Conservation (phyloP, 164 flowering plant genomes). For the Magnolia officinalis region DNA sequence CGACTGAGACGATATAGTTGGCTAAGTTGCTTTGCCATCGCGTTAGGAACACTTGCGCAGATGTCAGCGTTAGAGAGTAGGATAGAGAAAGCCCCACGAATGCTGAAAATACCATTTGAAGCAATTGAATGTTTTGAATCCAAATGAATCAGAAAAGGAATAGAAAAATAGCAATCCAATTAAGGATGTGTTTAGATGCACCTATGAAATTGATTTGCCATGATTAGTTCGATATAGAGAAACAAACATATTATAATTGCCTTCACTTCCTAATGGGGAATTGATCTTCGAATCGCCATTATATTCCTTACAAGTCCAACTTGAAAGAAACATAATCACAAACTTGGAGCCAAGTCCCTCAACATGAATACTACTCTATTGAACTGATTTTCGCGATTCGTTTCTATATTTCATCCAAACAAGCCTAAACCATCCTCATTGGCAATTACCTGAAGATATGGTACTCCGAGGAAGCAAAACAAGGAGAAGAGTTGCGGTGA, state of each 20-base stretch:
- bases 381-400: not conserved
- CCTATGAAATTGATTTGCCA: not conserved
- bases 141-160: not conserved
- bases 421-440: not conserved
- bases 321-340: not conserved
- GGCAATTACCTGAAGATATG: slow-evolving; percentile 57
- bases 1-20: slow-evolving; percentile 74
- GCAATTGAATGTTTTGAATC: not conserved
- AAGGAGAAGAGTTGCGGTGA: slow-evolving; percentile 58
- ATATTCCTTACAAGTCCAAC: not conserved
- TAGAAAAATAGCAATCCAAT: not conserved
- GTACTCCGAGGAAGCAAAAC: slow-evolving; percentile 54
- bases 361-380: not conserved
- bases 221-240: not conserved
- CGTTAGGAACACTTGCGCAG: slow-evolving; percentile 50
- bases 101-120: slow-evolving; percentile 35
- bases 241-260: not conserved
- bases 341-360: not conserved
- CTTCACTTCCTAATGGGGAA: not conserved
- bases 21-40: slow-evolving; percentile 64
- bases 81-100: slow-evolving; percentile 85
- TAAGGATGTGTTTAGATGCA: not conserved
- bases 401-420: not conserved
- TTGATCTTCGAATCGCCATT: not conserved
- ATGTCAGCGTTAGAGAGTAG: slow-evolving; percentile 61